Evolutionary conservation across 2,329 filamentous ascomycete genomes (phyloP), one percentile per base, ranked within the genome.

Genomic region (Beauveria scarabaeidicola): DNA sequence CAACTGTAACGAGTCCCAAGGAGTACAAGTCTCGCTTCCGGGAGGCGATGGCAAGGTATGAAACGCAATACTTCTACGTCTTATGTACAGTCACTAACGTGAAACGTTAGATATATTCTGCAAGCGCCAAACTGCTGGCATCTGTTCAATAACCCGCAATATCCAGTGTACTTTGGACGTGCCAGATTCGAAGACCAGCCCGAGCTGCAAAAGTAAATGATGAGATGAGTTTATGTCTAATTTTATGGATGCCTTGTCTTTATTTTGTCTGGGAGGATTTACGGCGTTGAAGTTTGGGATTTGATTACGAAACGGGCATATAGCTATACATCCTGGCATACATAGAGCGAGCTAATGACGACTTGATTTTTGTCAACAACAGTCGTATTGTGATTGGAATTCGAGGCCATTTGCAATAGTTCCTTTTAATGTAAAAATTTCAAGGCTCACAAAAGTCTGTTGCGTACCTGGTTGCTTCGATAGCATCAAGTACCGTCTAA

Each of bases 11-110:
- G 11, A 95, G 90, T 73, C 95, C 94, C 2, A 96, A 94, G 75
- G 94, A 99, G 75, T 99, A 99, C 73, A 95, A 97, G 74, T 92
- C 89, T 66, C 86, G 94, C 6, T 99, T 99, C 77, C 79, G 94
- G 64, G 93, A 97, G 74, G 92, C 92, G 13, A 99, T 99, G 94
- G 90, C 91, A 67, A 86, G 91, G 81, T 91, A 86, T 69, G 84
- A 84, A 38, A 3, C 25, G 11, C 21, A n/a, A 36, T 27, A n/a
- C 3, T 51, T 1, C 23, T 1, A 52, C 9, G n/a, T 7, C 10
- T 9, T 17, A 5, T 2, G 17, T 6, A 17, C 21, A 21, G 9
- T 19, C 17, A 52, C 36, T 50, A 47, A 55, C 27, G 36, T n/a
- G 6, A 36, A 7, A 48, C 36, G 10, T 5, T 57, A 82, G 81